Evolutionary conservation across 192 early-diverging fungal genomes (phyloP).

Genomic region (Umbelopsis sp.): DNA sequence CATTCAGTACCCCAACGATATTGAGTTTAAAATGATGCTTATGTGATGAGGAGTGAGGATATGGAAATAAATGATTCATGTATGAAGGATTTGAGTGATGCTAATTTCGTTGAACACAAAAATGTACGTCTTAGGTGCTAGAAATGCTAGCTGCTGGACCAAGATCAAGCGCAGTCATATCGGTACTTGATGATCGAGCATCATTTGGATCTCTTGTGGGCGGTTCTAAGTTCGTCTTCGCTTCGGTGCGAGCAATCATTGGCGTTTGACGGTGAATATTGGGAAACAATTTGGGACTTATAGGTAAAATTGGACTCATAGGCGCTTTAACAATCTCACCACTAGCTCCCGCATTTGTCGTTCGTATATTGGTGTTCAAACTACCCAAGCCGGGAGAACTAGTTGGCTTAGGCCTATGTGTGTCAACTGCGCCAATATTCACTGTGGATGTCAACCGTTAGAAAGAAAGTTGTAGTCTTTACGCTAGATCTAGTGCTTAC

Average conservation of each 20-base stretch:
- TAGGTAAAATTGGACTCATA: constrained; percentile 35
- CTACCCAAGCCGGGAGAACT: background rate
- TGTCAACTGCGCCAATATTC: constrained; percentile 98
- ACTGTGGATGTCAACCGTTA: constrained; percentile 41
- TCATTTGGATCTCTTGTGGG: background rate
- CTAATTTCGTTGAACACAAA: background rate
- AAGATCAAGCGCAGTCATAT: background rate
- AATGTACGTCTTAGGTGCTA: background rate
- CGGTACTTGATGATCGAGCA: background rate
- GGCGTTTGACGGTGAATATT: constrained; percentile 7
- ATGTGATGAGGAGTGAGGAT: background rate
- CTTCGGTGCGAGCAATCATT: background rate
- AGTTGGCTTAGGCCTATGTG: constrained; percentile 81
- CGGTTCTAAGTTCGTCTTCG: background rate
- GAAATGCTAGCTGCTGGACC: background rate
- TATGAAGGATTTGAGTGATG: background rate
- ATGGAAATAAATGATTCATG: background rate
- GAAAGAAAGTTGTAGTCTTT: background rate
- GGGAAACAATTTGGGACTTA: constrained; percentile 27
- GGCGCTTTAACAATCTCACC: constrained; percentile 38
- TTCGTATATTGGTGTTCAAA: background rate
- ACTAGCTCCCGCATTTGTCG: constrained; percentile 26
- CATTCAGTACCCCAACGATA: no score
- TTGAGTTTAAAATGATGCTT: no score
- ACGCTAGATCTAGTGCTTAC: constrained; percentile 33